phyloP scores from a whole-genome alignment of 345 rosid species.

The sweet orange (Citrus sinensis) region DNA sequence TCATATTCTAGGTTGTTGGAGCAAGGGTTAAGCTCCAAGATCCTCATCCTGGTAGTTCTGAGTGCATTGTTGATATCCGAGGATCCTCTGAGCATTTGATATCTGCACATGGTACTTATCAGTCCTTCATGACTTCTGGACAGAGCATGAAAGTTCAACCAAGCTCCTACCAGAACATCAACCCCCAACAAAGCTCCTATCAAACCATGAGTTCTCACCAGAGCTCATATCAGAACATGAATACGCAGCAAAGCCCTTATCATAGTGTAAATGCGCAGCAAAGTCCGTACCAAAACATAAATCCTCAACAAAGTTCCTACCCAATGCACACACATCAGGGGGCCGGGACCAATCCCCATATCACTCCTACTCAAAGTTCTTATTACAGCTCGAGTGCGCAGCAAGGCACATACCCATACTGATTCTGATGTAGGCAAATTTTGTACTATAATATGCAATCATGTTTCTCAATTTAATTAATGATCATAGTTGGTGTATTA shows the following conservation, averaged over 20 bases:
- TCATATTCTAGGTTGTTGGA: slow-evolving; percentile 24
- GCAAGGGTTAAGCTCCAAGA: slow-evolving; percentile 36
- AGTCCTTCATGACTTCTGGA: slow-evolving; percentile 22
- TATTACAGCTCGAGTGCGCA: slow-evolving; percentile 18
- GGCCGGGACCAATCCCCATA: slow-evolving; percentile 14
- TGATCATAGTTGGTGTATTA: background rate
- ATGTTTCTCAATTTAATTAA: background rate
- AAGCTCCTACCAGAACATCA: slow-evolving; percentile 10
- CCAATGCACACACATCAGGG: slow-evolving; percentile 16
- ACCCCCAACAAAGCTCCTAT: background rate
- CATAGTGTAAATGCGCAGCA: slow-evolving; percentile 8
- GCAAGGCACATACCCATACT: slow-evolving; percentile 34
- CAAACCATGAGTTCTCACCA: slow-evolving; percentile 7
- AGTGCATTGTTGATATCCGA: slow-evolving; percentile 18
- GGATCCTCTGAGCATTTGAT: slow-evolving; percentile 28
- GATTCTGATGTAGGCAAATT: slow-evolving; percentile 12
- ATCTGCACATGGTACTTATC: slow-evolving; percentile 19
- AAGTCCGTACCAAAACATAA: slow-evolving; percentile 15
- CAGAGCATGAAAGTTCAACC: slow-evolving; percentile 30
- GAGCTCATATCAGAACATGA: slow-evolving; percentile 13
- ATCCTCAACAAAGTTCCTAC: slow-evolving; percentile 25
- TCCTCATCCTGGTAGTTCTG: slow-evolving; percentile 24
- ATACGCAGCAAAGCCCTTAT: slow-evolving; percentile 9
- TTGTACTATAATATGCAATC: slow-evolving; percentile 25
- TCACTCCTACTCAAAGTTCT: slow-evolving; percentile 16